These are phyloP conservation scores for Aspergillus avenaceus DNA, from an alignment of 495 filamentous ascomycete species.

Conservation along the genomic window DNA sequence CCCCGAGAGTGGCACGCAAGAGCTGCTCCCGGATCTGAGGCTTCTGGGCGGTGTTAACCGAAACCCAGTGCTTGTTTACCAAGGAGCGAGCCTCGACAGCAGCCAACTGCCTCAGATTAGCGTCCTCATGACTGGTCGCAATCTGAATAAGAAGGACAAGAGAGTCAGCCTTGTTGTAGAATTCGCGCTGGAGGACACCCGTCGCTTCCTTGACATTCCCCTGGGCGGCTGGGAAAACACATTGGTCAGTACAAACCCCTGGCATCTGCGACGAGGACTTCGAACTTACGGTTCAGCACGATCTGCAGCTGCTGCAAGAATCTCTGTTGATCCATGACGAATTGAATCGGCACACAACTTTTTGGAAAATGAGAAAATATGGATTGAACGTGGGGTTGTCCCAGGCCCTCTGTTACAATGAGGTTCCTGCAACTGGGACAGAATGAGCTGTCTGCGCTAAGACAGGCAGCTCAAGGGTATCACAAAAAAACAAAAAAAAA, in stretches of 20 bases:
- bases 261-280: not conserved
- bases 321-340: slow-evolving; percentile 67
- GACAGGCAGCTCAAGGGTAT: slow-evolving; percentile 41
- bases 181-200: slow-evolving; percentile 82
- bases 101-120: slow-evolving; percentile 77
- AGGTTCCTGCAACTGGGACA: slow-evolving; percentile 15
- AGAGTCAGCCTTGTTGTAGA: slow-evolving; percentile 79
- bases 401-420: slow-evolving; percentile 17
- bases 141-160: slow-evolving; percentile 82
- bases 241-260: not conserved
- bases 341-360: slow-evolving; percentile 5
- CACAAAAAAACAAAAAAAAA: slow-evolving; percentile 27
- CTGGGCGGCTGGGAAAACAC: slow-evolving; percentile 34
- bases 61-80: slow-evolving; percentile 81
- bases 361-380: not conserved
- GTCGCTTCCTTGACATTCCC: slow-evolving; percentile 79
- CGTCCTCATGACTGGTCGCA: slow-evolving; percentile 66
- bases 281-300: slow-evolving; percentile 65
- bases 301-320: slow-evolving; percentile 72
- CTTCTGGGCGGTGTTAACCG: slow-evolving; percentile 62
- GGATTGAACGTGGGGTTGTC: slow-evolving; percentile 15
- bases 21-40: slow-evolving; percentile 73
- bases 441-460: slow-evolving; percentile 30
- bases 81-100: slow-evolving; percentile 81
- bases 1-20: slow-evolving; percentile 74